These are phyloP conservation scores for Fusarium virguliforme DNA, from an alignment of 2,329 filamentous ascomycete genomes.

Conservation along the genomic window DNA sequence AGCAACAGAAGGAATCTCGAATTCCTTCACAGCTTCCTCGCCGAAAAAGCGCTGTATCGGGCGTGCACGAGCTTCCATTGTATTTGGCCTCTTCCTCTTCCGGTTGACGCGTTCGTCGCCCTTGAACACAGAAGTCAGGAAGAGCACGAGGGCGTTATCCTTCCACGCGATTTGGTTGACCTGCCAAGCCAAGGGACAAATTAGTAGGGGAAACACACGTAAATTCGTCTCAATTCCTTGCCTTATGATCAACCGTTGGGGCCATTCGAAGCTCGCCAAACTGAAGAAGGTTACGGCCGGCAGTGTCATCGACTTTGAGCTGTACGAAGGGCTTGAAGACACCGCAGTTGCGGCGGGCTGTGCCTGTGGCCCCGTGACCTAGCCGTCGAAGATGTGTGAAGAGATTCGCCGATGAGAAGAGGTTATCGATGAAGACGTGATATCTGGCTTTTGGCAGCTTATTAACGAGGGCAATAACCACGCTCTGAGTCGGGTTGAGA, in stretches of 20 bases:
- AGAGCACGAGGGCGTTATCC: constrained; percentile 31
- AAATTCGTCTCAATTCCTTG: neutral
- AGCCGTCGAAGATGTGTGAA: constrained; percentile 12
- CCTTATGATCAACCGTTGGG: constrained; percentile 16
- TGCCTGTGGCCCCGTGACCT: constrained; percentile 27
- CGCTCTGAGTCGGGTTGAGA: constrained; percentile 27
- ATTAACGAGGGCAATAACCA: constrained; percentile 33
- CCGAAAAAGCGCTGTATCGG: constrained; percentile 13
- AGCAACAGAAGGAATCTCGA: constrained; percentile 6
- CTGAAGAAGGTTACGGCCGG: neutral
- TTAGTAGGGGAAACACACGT: constrained; percentile 16
- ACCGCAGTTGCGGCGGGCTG: constrained; percentile 24
- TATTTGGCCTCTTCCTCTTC: neutral
- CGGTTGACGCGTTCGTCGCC: neutral
- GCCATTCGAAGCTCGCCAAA: constrained; percentile 7
- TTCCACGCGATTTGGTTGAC: constrained; percentile 35
- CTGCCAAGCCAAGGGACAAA: neutral
- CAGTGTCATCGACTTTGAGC: constrained; percentile 21
- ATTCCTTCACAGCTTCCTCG: neutral
- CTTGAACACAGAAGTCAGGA: no score
- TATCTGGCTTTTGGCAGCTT: constrained; percentile 23
- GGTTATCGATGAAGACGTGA: constrained; percentile 34
- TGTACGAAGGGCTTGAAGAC: constrained; percentile 19
- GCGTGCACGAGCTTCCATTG: neutral
- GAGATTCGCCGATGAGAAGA: constrained; percentile 27